Conservation (phyloP, 2,329 filamentous ascomycete genomes). For the Penicillium sp. region DNA sequence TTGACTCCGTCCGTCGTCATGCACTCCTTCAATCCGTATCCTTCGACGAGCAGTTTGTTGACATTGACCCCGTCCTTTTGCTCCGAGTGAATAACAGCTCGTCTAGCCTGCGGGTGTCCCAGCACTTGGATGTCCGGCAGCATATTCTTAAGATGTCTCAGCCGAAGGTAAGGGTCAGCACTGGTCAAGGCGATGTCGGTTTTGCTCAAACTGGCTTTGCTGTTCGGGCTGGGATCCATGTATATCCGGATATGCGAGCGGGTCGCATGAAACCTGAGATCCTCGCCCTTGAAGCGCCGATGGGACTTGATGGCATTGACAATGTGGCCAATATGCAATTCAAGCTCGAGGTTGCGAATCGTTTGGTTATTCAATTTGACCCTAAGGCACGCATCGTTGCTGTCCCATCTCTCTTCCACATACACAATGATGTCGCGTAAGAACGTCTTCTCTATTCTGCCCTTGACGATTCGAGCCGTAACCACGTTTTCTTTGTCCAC, state of each 20-base stretch:
- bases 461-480: constrained; percentile 88
- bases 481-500: constrained; percentile 63
- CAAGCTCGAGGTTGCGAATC: constrained; percentile 75
- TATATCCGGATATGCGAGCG: constrained; percentile 65
- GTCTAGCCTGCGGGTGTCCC: constrained; percentile 78
- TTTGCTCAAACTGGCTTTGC: constrained; percentile 34
- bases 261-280: constrained; percentile 56
- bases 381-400: constrained; percentile 68
- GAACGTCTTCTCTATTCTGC: constrained; percentile 90
- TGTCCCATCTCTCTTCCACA: constrained; percentile 86
- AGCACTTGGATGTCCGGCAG: constrained; percentile 82
- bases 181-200: constrained; percentile 43
- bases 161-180: constrained; percentile 51
- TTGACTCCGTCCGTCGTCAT: constrained; percentile 93
- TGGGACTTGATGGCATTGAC: constrained; percentile 70
- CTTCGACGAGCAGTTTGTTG: constrained; percentile 80
- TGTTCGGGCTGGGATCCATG: constrained; percentile 49
- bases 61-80: too few species aligned
- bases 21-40: constrained; percentile 82
- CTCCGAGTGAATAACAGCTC: constrained; percentile 84
- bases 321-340: constrained; percentile 71
- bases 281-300: constrained; percentile 67
- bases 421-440: constrained; percentile 75
- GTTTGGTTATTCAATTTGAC: constrained; percentile 77
- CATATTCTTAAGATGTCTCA: constrained; percentile 79